Conservation (phyloP, 345 rosid genomes). For the Gynandropsis gynandra region DNA sequence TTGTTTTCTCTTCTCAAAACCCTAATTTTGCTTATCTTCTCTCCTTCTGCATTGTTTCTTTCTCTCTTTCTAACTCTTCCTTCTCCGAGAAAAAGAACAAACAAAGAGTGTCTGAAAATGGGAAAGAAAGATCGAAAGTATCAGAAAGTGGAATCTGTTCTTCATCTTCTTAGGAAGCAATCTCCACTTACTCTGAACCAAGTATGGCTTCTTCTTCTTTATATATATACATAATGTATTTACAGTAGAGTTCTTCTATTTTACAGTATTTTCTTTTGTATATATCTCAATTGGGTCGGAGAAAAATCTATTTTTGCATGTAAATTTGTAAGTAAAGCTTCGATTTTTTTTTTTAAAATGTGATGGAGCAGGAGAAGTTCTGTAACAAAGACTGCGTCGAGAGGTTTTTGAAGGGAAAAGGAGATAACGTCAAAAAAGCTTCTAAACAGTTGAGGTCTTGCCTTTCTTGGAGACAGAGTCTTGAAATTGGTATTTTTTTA, state of each 20-base stretch:
- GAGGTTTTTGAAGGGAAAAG: slow-evolving; percentile 68
- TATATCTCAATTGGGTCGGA: no score
- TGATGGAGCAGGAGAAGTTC: slow-evolving; percentile 67
- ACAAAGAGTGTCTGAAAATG: no score
- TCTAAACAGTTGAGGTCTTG: slow-evolving; percentile 69
- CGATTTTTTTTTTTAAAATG: neutral
- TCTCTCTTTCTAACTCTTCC: no score
- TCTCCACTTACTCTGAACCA: slow-evolving; percentile 72
- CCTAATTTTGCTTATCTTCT: no score
- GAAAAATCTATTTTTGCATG: slow-evolving; percentile 15
- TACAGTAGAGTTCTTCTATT: no score
- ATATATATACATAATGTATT: neutral
- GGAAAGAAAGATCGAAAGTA: no score
- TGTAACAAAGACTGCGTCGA: slow-evolving; percentile 74
- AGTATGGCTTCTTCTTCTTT: slow-evolving; percentile 29
- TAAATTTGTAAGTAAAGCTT: neutral
- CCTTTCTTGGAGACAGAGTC: slow-evolving; percentile 81
- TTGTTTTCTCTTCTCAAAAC: no score
- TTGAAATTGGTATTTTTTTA: slow-evolving; percentile 46
- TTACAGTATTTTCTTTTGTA: neutral
- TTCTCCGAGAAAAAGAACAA: no score
- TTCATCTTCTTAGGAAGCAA: slow-evolving; percentile 57
- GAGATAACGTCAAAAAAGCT: slow-evolving; percentile 77
- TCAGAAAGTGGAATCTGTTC: slow-evolving; percentile 58
- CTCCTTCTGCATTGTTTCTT: no score